A percentile compares a stretch with the other conserved stretches of the same genome.
Evolutionary conservation across 441 rosid species (phyloP).

Genomic region (Euphorbia corollata): DNA sequence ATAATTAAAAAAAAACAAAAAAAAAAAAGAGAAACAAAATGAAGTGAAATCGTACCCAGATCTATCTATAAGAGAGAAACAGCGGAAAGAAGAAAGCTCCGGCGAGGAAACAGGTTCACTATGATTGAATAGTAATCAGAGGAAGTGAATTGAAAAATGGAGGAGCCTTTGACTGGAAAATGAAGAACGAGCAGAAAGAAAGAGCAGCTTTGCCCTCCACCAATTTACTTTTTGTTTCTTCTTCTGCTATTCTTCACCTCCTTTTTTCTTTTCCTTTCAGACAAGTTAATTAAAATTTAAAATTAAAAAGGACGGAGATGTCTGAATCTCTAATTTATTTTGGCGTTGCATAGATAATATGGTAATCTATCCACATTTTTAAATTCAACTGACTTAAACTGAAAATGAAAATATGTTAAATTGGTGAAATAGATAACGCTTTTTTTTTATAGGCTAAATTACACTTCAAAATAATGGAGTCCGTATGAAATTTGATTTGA

Average conservation of each 20-base stretch:
- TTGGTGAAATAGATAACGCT: too few species aligned
- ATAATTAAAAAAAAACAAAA: background rate
- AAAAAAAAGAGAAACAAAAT: background rate
- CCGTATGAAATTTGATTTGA: too few species aligned
- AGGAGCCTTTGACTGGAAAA: slow-evolving; percentile 3
- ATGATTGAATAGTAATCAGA: background rate
- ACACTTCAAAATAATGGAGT: too few species aligned
- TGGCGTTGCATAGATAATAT: background rate
- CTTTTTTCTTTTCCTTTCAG: background rate
- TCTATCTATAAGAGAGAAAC: background rate
- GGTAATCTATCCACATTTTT: too few species aligned
- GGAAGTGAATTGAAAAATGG: background rate
- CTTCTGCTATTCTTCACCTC: background rate
- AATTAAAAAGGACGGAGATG: slow-evolving; percentile 2
- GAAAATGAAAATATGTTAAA: too few species aligned
- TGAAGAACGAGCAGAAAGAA: slow-evolving; percentile 9
- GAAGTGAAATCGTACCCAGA: slow-evolving; percentile 14
- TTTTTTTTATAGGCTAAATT: too few species aligned
- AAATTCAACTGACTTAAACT: too few species aligned
- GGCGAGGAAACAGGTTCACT: background rate
- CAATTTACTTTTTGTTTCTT: background rate
- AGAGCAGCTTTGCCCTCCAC: background rate
- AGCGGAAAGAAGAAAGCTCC: background rate
- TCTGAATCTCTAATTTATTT: background rate
- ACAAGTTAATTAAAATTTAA: background rate